phyloP scores from a whole-genome alignment of 1,284 basidiomycete species.

The Trametes polyzona region DNA sequence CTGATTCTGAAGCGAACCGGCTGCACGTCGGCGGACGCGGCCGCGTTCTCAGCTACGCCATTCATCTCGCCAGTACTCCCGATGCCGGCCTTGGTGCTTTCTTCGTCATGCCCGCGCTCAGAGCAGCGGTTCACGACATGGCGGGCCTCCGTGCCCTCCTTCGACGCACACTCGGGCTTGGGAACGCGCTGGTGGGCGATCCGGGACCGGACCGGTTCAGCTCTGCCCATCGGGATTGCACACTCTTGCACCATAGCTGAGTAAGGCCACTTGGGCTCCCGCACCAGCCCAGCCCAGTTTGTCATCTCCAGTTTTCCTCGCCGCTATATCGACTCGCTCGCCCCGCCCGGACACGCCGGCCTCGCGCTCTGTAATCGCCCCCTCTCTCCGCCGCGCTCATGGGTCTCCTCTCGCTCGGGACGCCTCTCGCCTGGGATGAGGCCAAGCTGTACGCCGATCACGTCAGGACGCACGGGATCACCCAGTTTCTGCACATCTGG shows the following conservation, averaged over 20 bases:
- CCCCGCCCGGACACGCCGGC: conserved; percentile 1
- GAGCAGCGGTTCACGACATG: neutral
- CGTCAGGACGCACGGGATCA: conserved; percentile 91
- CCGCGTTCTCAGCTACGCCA: conserved; percentile 7
- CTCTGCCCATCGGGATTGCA: conserved; percentile 17
- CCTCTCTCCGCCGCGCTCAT: conserved; percentile 49
- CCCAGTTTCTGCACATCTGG: conserved; percentile 95
- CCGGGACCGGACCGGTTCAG: conserved; percentile 24
- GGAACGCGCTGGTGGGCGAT: neutral
- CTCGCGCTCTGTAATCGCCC: conserved; percentile 5
- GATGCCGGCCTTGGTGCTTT: too few relatives aligned
- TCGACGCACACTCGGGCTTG: neutral
- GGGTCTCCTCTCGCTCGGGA: conserved; percentile 95
- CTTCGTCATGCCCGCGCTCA: neutral
- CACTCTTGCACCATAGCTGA: conserved; percentile 29
- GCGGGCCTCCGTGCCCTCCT: neutral
- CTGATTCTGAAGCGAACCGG: conserved; percentile 6
- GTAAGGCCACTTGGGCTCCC: conserved; percentile 21
- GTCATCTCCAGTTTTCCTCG: conserved; percentile 19
- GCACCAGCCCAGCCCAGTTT: conserved; percentile 16
- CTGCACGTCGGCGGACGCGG: conserved; percentile 4
- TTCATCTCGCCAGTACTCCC: neutral
- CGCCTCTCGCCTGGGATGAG: conserved; percentile 92
- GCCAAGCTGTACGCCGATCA: conserved; percentile 89
- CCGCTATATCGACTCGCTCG: conserved; percentile 18